Evolutionary conservation across 2,329 filamentous ascomycete genomes (phyloP), one percentile per base, ranked within the genome.

Genomic region (Trichophyton verrucosum): DNA sequence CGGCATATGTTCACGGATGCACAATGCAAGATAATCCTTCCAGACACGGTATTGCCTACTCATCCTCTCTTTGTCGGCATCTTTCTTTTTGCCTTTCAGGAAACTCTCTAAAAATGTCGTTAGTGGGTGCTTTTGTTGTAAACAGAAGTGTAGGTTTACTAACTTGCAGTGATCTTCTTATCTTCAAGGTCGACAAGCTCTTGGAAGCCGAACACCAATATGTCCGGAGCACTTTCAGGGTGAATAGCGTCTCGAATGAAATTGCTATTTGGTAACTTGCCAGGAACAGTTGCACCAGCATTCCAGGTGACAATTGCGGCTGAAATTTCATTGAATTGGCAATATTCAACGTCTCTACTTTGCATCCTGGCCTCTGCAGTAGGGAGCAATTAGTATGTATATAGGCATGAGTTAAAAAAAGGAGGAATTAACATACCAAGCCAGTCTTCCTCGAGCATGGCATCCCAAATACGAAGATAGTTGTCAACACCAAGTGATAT

Each of bases 101-200:
- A 97, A 85, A 60, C 89, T 90, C 75, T 94, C 82, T 84, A 67
- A 11, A 33, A 8, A 17, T 22, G 30, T 3, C 27, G 61, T 78
- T 67, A 78, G 71, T 59, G 33, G 33, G 33, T 17, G 22, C 22
- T 5, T 11, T 61, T 42, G 40, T 8, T 44, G 11, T 11, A 40
- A 36, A 15, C 46, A 30, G 13, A 53, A 22, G n/a, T 22, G 7
- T 17, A 3, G 17, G 36, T 27, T 58, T 62, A 79, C 81, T 69
- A 74, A 84, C 85, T 96, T n/a, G 94, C 94, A 22, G 92, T 97
- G 58, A 95, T 88, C 66, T 91, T 95, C 77, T 97, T 97, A 75
- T 99, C 89, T 72, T 99, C 94, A 6, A 99, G 79, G 70, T 99
- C 94, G 3, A 99, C 94, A n/a, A 99, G 81, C 74, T 99, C 94